Evolutionary conservation across 2,329 filamentous ascomycete genomes (phyloP).

Genomic region (Neonectria coccinea): DNA sequence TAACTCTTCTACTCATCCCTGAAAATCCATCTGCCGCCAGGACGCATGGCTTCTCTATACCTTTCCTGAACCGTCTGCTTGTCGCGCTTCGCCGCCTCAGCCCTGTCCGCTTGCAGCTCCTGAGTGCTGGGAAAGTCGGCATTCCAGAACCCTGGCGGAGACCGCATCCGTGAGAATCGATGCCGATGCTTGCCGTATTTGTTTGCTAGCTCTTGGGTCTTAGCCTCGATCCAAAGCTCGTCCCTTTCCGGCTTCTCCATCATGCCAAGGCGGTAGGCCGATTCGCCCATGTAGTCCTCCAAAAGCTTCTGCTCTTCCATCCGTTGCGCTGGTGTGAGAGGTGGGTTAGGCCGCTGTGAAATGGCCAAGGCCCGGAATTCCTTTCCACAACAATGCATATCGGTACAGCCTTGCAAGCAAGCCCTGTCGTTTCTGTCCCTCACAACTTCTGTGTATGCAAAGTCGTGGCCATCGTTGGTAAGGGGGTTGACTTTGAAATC

Average conservation of each 20-base stretch:
- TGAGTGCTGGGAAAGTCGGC: conserved; percentile 91
- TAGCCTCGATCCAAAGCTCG: conserved; percentile 79
- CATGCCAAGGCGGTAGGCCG: conserved; percentile 67
- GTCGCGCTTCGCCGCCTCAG: conserved; percentile 73
- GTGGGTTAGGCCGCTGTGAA: conserved; percentile 57
- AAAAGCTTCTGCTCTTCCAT: conserved; percentile 63
- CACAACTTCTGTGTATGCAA: conserved; percentile 80
- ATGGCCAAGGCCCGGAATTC: conserved; percentile 75
- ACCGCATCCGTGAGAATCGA: conserved; percentile 75
- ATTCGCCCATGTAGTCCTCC: conserved; percentile 68
- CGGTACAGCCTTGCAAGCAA: conserved; percentile 79
- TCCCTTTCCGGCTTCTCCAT: conserved; percentile 72
- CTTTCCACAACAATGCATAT: conserved; percentile 80
- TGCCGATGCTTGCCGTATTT: conserved; percentile 82
- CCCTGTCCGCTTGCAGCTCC: conserved; percentile 74
- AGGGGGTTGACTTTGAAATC: conserved; percentile 87
- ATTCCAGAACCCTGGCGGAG: conserved; percentile 91
- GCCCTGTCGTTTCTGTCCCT: conserved; percentile 76
- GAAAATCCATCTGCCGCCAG: conserved; percentile 82
- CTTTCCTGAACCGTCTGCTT: conserved; percentile 76
- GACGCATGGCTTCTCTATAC: conserved; percentile 83
- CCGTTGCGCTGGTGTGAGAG: conserved; percentile 51
- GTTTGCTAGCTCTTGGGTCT: conserved; percentile 78
- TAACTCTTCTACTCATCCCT: conserved; percentile 73
- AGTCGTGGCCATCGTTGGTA: conserved; percentile 76